Evolutionary conservation across 2,329 filamentous ascomycete genomes (phyloP).

Genomic region (Cytospora piceicola): DNA sequence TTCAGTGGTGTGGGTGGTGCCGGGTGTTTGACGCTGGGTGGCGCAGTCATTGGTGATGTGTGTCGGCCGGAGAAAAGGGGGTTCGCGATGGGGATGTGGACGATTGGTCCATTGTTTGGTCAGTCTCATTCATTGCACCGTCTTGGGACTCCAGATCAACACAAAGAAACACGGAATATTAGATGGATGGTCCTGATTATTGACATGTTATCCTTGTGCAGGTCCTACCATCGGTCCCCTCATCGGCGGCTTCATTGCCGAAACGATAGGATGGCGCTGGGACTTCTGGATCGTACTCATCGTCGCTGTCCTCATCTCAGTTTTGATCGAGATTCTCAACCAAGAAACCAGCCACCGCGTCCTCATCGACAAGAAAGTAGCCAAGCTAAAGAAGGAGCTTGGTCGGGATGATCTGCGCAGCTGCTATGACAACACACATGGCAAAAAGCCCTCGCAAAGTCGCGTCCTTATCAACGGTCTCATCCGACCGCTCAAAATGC

Average conservation of each 20-base stretch:
- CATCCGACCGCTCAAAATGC: slow-evolving; percentile 41
- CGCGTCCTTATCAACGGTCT: slow-evolving; percentile 38
- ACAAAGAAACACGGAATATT: not conserved
- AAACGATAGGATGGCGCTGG: slow-evolving; percentile 58
- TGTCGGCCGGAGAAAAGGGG: slow-evolving; percentile 53
- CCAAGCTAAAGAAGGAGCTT: slow-evolving; percentile 49
- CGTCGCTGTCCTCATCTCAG: slow-evolving; percentile 41
- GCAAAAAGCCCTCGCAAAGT: slow-evolving; percentile 35
- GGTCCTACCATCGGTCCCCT: slow-evolving; percentile 52
- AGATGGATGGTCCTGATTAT: not conserved
- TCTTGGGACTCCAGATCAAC: not conserved
- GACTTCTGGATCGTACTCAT: slow-evolving; percentile 58
- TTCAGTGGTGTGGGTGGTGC: slow-evolving; percentile 62
- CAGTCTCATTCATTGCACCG: slow-evolving; percentile 8
- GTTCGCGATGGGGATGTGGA: slow-evolving; percentile 54
- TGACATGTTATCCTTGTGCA: slow-evolving; percentile 1
- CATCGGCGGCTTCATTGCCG: slow-evolving; percentile 53
- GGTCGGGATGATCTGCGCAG: slow-evolving; percentile 49
- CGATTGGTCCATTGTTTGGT: slow-evolving; percentile 49
- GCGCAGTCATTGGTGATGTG: slow-evolving; percentile 59
- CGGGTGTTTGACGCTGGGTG: slow-evolving; percentile 57
- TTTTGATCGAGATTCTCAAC: slow-evolving; percentile 46
- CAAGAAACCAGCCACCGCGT: slow-evolving; percentile 54
- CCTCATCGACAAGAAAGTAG: slow-evolving; percentile 54
- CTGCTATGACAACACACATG: slow-evolving; percentile 47